Evolutionary conservation across 2,329 filamentous ascomycete species (phyloP).

Genomic region (Apiospora aurea): DNA sequence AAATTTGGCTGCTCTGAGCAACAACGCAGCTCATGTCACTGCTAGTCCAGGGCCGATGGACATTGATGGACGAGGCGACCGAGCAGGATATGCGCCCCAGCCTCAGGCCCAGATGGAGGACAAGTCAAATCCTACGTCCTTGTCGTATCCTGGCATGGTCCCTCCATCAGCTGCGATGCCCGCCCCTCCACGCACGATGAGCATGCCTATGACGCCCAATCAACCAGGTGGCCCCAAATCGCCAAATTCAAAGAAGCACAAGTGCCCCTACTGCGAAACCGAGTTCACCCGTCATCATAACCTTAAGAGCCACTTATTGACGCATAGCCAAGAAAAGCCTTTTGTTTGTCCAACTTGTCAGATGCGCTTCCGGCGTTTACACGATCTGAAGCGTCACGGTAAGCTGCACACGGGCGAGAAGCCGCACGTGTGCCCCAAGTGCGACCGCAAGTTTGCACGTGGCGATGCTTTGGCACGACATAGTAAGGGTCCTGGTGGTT

Average conservation of each 20-base stretch:
- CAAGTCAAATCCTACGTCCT: constrained; percentile 53
- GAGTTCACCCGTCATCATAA: constrained; percentile 98
- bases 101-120: constrained; percentile 59
- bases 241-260: constrained; percentile 85
- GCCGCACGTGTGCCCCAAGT: constrained; percentile 93
- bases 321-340: constrained; percentile 97
- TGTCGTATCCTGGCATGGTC: constrained; percentile 63
- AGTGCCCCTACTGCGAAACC: constrained; percentile 94
- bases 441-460: constrained; percentile 91
- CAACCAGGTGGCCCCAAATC: constrained; percentile 66
- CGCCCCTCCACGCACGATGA: constrained; percentile 60
- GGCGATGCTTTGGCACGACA: constrained; percentile 94
- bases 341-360: constrained; percentile 94
- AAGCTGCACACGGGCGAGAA: constrained; percentile 97
- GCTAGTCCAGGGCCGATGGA: constrained; percentile 63
- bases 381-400: constrained; percentile 94
- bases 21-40: constrained; percentile 50
- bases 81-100: constrained; percentile 45
- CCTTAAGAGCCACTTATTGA: constrained; percentile 94
- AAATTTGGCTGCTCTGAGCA: constrained; percentile 49
- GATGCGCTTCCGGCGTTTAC: constrained; percentile 88
- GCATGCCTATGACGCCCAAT: constrained; percentile 60
- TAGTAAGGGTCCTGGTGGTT: constrained; percentile 94
- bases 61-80: constrained; percentile 52
- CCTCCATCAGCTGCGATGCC: constrained; percentile 48